Evolutionary conservation across 257 asterid species (phyloP), one percentile per base, ranked within the genome.

Genomic region (Nicotiana benthamiana): DNA sequence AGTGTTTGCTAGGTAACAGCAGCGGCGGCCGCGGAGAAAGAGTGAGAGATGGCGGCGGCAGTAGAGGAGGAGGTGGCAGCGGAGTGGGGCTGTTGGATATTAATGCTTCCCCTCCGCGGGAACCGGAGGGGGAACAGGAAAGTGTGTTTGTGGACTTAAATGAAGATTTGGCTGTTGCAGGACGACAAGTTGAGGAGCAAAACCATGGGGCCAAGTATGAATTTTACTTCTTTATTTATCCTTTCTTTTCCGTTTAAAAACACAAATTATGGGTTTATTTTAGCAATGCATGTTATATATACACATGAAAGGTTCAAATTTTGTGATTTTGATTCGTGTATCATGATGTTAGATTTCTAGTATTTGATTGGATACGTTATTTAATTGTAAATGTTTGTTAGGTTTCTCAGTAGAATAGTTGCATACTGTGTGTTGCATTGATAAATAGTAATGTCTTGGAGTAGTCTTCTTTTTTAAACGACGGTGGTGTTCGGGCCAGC

Each of bases 31-130:
- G 78, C 5, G 46, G 48, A 40, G 48, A 40, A 40, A 40, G 48
- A 40, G 48, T 40, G 48, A 26, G 81, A 8, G 64, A 65, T 30
- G 75, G 13, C 36, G 64, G 78, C 18, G 62, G 68, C 40, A 64
- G 79, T 4, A 80, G 75, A 8, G 53, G 82, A 4, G 80, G 72
- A 20, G 80, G 83, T 10, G 78, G 84, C 9, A 83, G 83, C 2
- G 83, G 83, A 22, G 83, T 76, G 28, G 94, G 90, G 46, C 80
- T 92, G 20, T 81, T 93, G 78, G 97, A 93, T 63, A 94, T 94
- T 62, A 87, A 87, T 68, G 85, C 90, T 15, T 83, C 46, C 17
- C 97, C 98, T 3, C 97, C 97, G 1, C 80, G 83, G 36, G 98
- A 93, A 85, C 84, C 77, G 79, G 96, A 86, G 22, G 90, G 83